Evolutionary conservation across 345 rosid species (phyloP).

Genomic region (Litchi chinensis): DNA sequence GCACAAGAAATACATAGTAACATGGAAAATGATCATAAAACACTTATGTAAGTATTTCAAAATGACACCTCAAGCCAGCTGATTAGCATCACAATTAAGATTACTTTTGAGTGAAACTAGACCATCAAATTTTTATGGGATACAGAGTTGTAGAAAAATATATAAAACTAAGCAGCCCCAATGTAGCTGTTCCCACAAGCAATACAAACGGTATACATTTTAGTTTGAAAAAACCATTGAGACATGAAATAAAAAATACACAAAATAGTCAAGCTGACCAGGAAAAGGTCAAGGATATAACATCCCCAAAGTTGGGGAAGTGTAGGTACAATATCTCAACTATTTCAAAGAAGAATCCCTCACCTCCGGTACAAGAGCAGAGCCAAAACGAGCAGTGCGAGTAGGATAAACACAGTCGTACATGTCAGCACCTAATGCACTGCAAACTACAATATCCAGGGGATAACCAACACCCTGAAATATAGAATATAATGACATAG

Average conservation of each 20-base stretch:
- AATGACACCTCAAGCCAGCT: not conserved
- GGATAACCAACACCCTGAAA: slow-evolving; percentile 88
- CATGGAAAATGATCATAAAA: not conserved
- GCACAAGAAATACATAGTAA: not conserved
- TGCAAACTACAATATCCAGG: slow-evolving; percentile 79
- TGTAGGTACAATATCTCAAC: not conserved
- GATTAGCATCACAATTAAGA: not conserved
- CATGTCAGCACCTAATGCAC: slow-evolving; percentile 87
- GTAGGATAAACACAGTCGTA: slow-evolving; percentile 86
- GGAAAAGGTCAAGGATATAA: slow-evolving; percentile 2
- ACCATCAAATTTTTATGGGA: not conserved
- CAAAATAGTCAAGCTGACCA: not conserved
- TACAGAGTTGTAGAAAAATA: not conserved
- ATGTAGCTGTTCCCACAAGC: not conserved
- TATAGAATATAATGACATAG: not conserved
- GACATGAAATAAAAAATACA: not conserved
- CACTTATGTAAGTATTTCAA: not conserved
- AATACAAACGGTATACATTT: not conserved
- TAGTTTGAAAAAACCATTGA: not conserved
- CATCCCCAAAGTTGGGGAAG: not conserved
- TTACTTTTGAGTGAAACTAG: not conserved
- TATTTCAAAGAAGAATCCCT: slow-evolving; percentile 16
- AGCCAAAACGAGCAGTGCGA: slow-evolving; percentile 86
- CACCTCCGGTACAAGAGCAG: slow-evolving; percentile 82
- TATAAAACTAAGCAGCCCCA: not conserved